Conservation (phyloP, 192 early-diverging fungal species). For the Backusella morwellensis region DNA sequence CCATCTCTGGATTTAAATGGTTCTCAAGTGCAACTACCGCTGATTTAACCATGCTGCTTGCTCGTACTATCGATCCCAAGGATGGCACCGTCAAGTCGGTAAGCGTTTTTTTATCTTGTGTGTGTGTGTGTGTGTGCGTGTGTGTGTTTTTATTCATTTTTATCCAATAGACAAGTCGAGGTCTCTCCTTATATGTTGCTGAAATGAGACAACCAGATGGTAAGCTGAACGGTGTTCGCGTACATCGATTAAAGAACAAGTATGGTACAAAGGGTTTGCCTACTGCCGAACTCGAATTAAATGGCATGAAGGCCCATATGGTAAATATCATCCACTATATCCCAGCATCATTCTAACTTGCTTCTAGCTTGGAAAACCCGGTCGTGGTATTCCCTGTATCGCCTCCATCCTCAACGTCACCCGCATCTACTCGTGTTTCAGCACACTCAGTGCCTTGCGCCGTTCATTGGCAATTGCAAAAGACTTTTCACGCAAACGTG, state of each 20-base stretch:
- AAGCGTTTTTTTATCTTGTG: not conserved
- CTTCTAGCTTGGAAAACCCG: conserved; percentile 40
- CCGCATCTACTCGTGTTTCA: conserved; percentile 56
- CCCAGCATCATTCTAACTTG: too few relatives aligned
- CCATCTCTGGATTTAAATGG: conserved; percentile 68
- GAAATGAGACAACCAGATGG: conserved; percentile 50
- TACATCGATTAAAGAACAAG: conserved; percentile 69
- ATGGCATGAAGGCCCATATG: conserved; percentile 46
- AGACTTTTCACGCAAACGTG: conserved; percentile 55
- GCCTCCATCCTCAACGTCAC: conserved; percentile 69
- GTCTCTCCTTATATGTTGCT: conserved; percentile 60
- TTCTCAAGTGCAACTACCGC: conserved; percentile 71
- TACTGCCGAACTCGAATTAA: conserved; percentile 69
- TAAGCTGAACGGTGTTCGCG: conserved; percentile 55
- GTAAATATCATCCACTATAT: not conserved
- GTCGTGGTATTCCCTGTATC: conserved; percentile 60
- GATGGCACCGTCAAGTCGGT: conserved; percentile 20
- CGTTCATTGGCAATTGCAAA: conserved; percentile 48
- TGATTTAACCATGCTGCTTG: conserved; percentile 64
- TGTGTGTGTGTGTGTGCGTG: not conserved
- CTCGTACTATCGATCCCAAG: conserved; percentile 50
- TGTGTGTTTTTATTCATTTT: not conserved
- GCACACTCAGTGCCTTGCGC: conserved; percentile 41
- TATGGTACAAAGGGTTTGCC: conserved; percentile 68
- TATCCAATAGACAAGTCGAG: conserved; percentile 40